Base-by-base conservation (phyloP, 225 moss, liverwort and hornwort species). In the Rhytidiadelphus loreus region DNA sequence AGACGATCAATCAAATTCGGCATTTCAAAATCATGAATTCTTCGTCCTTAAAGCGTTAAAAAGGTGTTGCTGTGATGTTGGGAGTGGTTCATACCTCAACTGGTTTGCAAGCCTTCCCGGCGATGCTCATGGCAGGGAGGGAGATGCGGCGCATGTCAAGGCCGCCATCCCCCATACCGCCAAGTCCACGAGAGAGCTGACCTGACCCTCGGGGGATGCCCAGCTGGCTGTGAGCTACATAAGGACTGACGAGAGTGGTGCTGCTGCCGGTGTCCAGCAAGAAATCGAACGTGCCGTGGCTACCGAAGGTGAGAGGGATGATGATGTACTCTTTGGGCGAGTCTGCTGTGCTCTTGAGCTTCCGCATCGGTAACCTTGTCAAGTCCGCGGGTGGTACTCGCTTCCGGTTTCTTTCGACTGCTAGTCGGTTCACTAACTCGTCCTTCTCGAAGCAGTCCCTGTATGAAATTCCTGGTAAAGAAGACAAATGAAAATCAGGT, bases 291-390 rank as follows among this genome's bases (percentile, higher is more conserved):
- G 98, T 96, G 44, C 98, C 97, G 64, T 87, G 76, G 68, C 94
- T 93, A 82, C 97, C 96, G 86, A 98, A 94, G 22, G 91, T 96
- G 83, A 98, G 90, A 43, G 96, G 98, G 81, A 98, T 90, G 61
- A 98, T 92, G 82, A 98, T 95, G 77, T 98, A 98, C 85, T 98
- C 97, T 89, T 97, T 98, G 11, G 98, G 98, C 57, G 97, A 96
- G 78, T 93, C 92, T 46, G 90, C 85, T 29, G 98, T 97, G 91
- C 97, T 94, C 86, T 88, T 95, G 61, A 98, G 96, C 86, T 95
- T 93, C 90, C 92, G 93, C 85, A 98, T 94, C 11, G 97, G 92
- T 56, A 97, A 78, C 43, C 91, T 95, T 37, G 93, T 87, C 91
- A 87, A 59, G 82, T 86, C 86, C 53, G 90, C 83, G 60, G 94